phyloP scores from a whole-genome alignment of 129 eudicot genomes.

The Escallonia herrerae region DNA sequence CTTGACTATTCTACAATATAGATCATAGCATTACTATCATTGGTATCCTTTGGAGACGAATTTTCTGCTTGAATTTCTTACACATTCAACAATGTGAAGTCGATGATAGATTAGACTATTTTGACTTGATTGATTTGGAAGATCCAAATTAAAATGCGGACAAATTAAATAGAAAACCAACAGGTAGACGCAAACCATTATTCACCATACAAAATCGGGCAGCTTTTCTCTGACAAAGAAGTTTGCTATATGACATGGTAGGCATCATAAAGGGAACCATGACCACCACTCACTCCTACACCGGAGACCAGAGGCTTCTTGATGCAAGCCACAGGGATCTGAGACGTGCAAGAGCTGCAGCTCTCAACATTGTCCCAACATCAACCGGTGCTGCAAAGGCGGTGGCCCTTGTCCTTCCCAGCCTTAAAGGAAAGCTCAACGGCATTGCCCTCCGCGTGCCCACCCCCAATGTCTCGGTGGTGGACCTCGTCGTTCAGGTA shows the following conservation, averaged over 20 bases:
- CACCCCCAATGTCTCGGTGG: constrained; percentile 95
- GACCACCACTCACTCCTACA: constrained; percentile 99
- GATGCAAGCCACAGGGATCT: constrained; percentile 98
- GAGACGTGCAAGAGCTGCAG: constrained; percentile 95
- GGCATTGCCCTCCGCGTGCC: constrained; percentile 97
- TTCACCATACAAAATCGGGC: no score
- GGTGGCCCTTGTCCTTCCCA: constrained; percentile 86
- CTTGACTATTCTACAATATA: no score
- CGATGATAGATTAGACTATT: no score
- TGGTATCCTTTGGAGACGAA: no score
- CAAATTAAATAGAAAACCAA: no score
- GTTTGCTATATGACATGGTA: constrained; percentile 13
- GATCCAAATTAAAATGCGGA: no score
- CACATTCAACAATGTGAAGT: no score
- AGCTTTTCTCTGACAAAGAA: no score
- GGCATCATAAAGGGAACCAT: constrained; percentile 98
- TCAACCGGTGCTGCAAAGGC: constrained; percentile 99
- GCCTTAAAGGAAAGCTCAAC: constrained; percentile 85
- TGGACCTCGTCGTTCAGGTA: constrained; percentile 89
- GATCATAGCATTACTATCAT: no score
- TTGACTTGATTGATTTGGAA: no score
- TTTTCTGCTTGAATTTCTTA: no score
- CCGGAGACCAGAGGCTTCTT: constrained; percentile 97
- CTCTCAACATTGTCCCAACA: constrained; percentile 94
- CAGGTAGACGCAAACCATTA: no score